Evolutionary conservation across 192 early-diverging fungal genomes (phyloP), one percentile per base, ranked within the genome.

Genomic region (Chytriomyces confervae): DNA sequence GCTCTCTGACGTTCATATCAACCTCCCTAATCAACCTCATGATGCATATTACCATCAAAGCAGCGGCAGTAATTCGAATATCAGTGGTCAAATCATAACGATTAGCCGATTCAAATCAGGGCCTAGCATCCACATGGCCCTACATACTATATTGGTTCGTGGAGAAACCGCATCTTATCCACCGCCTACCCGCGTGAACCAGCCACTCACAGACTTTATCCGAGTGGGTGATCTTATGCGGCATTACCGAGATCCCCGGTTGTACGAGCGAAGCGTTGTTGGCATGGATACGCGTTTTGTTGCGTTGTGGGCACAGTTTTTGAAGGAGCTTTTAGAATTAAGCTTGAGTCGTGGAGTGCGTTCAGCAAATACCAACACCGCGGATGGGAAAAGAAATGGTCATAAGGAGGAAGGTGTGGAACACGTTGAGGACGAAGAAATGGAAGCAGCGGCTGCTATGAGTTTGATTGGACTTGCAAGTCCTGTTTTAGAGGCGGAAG

Each of bases 401-500:
- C 29, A 36, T 36, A 36, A 36, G 29, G 29, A 36, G 36, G 36
- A 36, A 36, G 36, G 36, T 3, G 36, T 36, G 36, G 36, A 36
- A 36, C 36, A 36, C 0, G 36, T 36, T 36, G 36, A 36, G 36
- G 36, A 36, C 36, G 36, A 36, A 36, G 36, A 36, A 36, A 36
- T 60, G 57, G 77, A 79, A 61, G 69, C 72, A 18, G 69, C 71
- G 61, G 77, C 77, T 18, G 77, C 77, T 11, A 29, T 72, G 60
- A 62, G 62, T 29, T 44, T 79, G 68, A 61, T 79, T 60, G 77
- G 70, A 9, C 68, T 79, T 8, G 72, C 50, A n/a, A 74, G 18
- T 20, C 46, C 66, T 24, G 29, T 48, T 4, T 57, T 57, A 57
- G 36, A 36, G 36, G 53, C 20, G 53, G 66, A 8, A 13, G 10